A percentile compares a stretch with the other conserved stretches of the same genome.
Conservation (phyloP, 2,329 filamentous ascomycete species). For the Botryotinia convoluta region DNA sequence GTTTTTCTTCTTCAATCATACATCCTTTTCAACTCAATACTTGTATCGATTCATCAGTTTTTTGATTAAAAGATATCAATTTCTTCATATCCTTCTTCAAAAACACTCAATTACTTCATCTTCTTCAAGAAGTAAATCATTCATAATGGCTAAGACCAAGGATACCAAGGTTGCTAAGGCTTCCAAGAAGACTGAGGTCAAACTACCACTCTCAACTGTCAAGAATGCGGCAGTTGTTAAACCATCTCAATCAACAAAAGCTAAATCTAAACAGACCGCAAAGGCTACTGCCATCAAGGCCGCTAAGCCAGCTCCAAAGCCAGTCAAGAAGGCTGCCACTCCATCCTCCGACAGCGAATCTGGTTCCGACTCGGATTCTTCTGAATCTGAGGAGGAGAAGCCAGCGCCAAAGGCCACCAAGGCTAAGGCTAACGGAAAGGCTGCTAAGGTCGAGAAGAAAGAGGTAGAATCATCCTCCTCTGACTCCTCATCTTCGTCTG, state of each 20-base stretch:
- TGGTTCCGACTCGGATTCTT: slow-evolving; percentile 35
- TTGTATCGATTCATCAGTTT: not conserved
- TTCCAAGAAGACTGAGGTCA: slow-evolving; percentile 51
- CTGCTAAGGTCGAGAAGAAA: slow-evolving; percentile 35
- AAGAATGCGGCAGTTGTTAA: slow-evolving; percentile 69
- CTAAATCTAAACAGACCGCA: slow-evolving; percentile 65
- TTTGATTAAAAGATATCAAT: not conserved
- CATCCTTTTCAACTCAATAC: slow-evolving; percentile 13
- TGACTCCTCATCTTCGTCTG: slow-evolving; percentile 37
- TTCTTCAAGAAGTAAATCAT: slow-evolving; percentile 14
- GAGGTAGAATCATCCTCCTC: slow-evolving; percentile 38
- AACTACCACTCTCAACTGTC: slow-evolving; percentile 51
- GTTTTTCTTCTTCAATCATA: slow-evolving; percentile 23
- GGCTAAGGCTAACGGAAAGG: slow-evolving; percentile 21
- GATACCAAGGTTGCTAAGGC: slow-evolving; percentile 59
- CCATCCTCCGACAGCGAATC: slow-evolving; percentile 42
- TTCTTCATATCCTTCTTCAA: not conserved
- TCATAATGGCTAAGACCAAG: slow-evolving; percentile 66
- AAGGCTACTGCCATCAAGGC: slow-evolving; percentile 49
- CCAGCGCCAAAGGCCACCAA: slow-evolving; percentile 25
- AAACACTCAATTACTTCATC: not conserved
- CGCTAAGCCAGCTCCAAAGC: slow-evolving; percentile 34
- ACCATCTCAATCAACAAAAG: slow-evolving; percentile 60
- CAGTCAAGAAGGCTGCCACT: slow-evolving; percentile 42
- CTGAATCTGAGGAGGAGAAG: slow-evolving; percentile 39